Base-by-base conservation (phyloP, 495 filamentous ascomycete genomes). In the Penicillium odoratum region DNA sequence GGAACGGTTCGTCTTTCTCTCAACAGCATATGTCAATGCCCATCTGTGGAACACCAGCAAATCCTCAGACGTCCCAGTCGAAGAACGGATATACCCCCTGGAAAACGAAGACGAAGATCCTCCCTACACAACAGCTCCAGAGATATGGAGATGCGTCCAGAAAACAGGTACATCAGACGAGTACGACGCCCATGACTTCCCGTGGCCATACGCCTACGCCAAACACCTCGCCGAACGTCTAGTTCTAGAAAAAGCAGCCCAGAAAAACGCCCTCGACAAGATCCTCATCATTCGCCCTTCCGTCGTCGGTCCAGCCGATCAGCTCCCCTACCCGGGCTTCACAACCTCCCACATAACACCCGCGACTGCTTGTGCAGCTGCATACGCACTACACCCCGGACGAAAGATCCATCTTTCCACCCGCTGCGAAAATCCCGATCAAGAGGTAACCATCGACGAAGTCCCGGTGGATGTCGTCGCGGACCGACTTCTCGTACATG, bases 391-490 rank as follows among this genome's bases (percentile, higher is more conserved):
- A 15, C 66, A 69, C 13, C 63, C 63, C 1, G 63, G 66, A 2
- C 60, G 66, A 3, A 59, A 52, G 29, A 69, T 71, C 2, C 11
- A n/a, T 1, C 52, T 67, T 0, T 29, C 63, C 7, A 59, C 67
- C 0, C 47, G 63, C 30, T 62, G 50, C 29, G 16, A 61, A 21
- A 49, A 70, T 7, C 71, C 71, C 3, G 53, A 65, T 0, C n/a
- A 53, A 38, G 60, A 74, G 9, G 57, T 61, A 3, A 69, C 63
- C 1, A 62, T 67, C 26, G 72, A 74, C 31, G 70, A 73, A 45
- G 68, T 74, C 7, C 70, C 70, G 3, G 65, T 74, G 11, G 72
- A 74, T 46, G 65, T 73, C 0, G 72, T 73, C 0, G 70, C 60
- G 1, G 70, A 73, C 40, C 53, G 68, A 21, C 48, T 65, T 0